These are phyloP conservation scores for Leucaena leucocephala DNA, from an alignment of 306 rosid species.

Conservation along the genomic window DNA sequence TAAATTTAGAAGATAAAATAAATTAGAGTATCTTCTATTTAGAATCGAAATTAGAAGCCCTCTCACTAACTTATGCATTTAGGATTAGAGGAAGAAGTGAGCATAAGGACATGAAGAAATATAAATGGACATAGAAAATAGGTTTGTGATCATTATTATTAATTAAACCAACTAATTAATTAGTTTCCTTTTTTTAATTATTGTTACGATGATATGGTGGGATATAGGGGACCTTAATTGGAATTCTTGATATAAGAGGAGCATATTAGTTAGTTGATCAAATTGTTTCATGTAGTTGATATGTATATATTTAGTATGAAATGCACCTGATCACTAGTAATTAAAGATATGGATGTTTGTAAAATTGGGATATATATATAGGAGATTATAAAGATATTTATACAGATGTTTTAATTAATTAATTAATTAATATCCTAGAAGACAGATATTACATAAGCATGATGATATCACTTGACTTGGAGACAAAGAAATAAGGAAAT, in stretches of 20 bases:
- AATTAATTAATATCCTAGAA: too few species aligned
- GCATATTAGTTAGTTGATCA: not conserved
- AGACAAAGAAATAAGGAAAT: not conserved
- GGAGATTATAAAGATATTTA: too few species aligned
- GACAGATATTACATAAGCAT: not conserved
- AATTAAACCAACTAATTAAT: too few species aligned
- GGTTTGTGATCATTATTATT: not conserved
- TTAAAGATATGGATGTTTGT: not conserved
- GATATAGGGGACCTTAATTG: not conserved
- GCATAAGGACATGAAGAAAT: not conserved
- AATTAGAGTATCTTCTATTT: too few species aligned
- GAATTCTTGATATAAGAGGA: not conserved
- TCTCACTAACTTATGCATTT: too few species aligned
- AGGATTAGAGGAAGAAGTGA: too few species aligned
- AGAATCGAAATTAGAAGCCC: too few species aligned
- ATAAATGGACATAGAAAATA: slow-evolving; percentile 23
- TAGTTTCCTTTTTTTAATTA: not conserved
- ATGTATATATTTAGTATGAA: too few species aligned
- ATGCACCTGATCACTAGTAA: not conserved
- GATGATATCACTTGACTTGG: not conserved
- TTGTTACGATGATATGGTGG: not conserved
- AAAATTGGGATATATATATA: too few species aligned
- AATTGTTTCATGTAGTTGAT: not conserved
- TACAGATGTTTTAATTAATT: too few species aligned
- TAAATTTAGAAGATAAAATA: too few species aligned